Percentiles rank a stretch among this genome's conserved stretches.
phyloP scores from a whole-genome alignment of 2,329 filamentous ascomycete species.

The Sordariomycetes sp. region DNA sequence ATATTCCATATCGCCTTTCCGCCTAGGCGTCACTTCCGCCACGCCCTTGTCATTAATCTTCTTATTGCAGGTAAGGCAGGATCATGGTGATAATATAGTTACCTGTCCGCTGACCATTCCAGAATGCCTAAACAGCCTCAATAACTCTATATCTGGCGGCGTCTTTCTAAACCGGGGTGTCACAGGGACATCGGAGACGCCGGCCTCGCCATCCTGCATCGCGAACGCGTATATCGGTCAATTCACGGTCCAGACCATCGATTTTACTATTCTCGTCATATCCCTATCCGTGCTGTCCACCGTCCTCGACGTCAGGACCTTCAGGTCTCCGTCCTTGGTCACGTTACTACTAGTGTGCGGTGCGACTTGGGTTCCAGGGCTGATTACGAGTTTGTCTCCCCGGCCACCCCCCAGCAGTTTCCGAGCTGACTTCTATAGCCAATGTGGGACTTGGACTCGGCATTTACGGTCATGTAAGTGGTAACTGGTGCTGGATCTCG shows the following conservation, averaged over 20 bases:
- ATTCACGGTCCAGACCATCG: constrained; percentile 31
- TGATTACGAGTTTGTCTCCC: constrained; percentile 21
- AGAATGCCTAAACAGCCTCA: constrained; percentile 31
- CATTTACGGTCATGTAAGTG: constrained; percentile 23
- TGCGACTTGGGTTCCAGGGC: constrained; percentile 28
- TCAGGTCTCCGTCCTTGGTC: constrained; percentile 17
- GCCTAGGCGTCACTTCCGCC: constrained; percentile 7
- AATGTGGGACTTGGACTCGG: constrained; percentile 6
- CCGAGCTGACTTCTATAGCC: constrained; percentile 1
- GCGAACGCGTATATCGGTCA: constrained; percentile 35
- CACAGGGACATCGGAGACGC: constrained; percentile 11
- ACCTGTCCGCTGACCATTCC: neutral
- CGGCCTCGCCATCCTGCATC: constrained; percentile 16
- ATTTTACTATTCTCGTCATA: constrained; percentile 34
- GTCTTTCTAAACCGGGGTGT: constrained; percentile 19
- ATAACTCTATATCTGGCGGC: constrained; percentile 31
- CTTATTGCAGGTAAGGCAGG: constrained; percentile 6
- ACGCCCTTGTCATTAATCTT: constrained; percentile 9
- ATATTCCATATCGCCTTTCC: constrained; percentile 4
- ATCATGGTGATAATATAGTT: neutral
- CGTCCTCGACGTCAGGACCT: constrained; percentile 21
- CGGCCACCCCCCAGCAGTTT: neutral
- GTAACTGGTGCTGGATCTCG: constrained; percentile 36
- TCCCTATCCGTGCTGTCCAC: constrained; percentile 30
- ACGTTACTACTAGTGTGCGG: constrained; percentile 22